These are phyloP conservation scores for Boletus sp. DNA, from an alignment of 768 basidiomycete genomes.

Conservation along the genomic window DNA sequence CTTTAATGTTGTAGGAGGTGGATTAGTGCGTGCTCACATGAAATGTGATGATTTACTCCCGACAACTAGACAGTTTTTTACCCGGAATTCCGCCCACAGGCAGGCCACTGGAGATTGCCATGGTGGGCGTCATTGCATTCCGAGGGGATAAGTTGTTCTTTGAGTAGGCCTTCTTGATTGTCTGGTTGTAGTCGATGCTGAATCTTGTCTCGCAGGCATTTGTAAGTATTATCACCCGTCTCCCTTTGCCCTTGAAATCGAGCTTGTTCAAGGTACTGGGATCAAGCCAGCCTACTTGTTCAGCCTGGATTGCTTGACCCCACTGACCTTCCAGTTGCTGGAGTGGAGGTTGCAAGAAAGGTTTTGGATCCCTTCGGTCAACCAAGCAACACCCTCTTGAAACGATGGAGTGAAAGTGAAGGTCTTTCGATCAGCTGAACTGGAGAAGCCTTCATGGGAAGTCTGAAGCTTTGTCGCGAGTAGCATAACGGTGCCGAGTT, in stretches of 20 bases:
- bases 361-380: conserved; percentile 41
- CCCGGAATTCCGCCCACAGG: conserved; percentile 38
- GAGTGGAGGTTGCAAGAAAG: conserved; percentile 41
- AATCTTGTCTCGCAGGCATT: conserved; percentile 9
- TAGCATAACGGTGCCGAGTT: neutral
- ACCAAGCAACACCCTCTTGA: conserved; percentile 39
- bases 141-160: conserved; percentile 50
- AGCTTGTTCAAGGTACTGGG: conserved; percentile 40
- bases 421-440: conserved; percentile 31
- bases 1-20: conserved; percentile 33
- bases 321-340: conserved; percentile 35
- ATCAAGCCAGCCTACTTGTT: conserved; percentile 46
- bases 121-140: conserved; percentile 46
- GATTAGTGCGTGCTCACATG: conserved; percentile 34
- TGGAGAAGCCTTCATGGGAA: neutral
- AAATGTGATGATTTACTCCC: neutral
- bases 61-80: conserved; percentile 22
- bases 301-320: conserved; percentile 41
- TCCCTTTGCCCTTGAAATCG: neutral
- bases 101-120: conserved; percentile 39
- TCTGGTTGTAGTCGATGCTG: neutral
- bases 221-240: conserved; percentile 8
- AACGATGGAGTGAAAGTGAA: conserved; percentile 38
- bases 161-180: conserved; percentile 33
- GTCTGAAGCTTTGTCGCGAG: no score